Evolutionary conservation across 306 rosid genomes (phyloP).

Genomic region (Rosa persica): DNA sequence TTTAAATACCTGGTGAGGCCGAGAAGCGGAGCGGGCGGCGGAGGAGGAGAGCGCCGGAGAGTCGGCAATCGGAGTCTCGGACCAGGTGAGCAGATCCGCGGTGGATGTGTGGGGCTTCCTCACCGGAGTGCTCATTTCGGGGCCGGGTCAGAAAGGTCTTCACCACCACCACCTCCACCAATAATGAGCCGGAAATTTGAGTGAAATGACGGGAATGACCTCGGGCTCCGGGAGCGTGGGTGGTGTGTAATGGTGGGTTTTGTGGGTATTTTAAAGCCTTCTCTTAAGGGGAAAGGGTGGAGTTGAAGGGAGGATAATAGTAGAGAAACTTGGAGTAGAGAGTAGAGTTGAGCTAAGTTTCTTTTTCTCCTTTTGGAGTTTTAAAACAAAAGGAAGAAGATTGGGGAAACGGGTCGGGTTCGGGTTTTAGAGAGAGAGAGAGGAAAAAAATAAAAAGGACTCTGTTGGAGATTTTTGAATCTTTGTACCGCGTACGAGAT

Average conservation of each 20-base stretch:
- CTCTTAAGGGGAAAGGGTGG: conserved; percentile 15
- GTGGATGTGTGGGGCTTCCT: conserved; percentile 93
- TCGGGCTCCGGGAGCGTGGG: conserved; percentile 27
- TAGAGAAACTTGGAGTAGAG: conserved; percentile 23
- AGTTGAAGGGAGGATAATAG: conserved; percentile 36
- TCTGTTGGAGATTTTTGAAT: conserved; percentile 36
- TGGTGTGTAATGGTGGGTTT: neutral
- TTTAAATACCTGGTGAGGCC: conserved; percentile 78
- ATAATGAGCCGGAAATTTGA: neutral
- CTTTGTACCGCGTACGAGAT: conserved; percentile 35
- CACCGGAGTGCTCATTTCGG: conserved; percentile 77
- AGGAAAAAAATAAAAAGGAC: too few relatives aligned
- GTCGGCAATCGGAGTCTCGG: conserved; percentile 65
- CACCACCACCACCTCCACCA: neutral
- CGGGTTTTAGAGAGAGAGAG: neutral
- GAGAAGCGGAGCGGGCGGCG: conserved; percentile 52
- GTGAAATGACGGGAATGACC: conserved; percentile 42
- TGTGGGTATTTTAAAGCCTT: neutral
- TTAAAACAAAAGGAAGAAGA: conserved; percentile 26
- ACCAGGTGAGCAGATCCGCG: conserved; percentile 98
- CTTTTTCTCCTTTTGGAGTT: conserved; percentile 30
- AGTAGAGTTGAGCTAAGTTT: conserved; percentile 46
- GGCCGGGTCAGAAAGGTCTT: neutral
- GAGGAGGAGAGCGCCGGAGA: conserved; percentile 63
- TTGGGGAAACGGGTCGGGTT: neutral